Evolutionary conservation across 2,329 filamentous ascomycete species (phyloP), one percentile per base, ranked within the genome.

Genomic region (Ceratocystis huliohia): DNA sequence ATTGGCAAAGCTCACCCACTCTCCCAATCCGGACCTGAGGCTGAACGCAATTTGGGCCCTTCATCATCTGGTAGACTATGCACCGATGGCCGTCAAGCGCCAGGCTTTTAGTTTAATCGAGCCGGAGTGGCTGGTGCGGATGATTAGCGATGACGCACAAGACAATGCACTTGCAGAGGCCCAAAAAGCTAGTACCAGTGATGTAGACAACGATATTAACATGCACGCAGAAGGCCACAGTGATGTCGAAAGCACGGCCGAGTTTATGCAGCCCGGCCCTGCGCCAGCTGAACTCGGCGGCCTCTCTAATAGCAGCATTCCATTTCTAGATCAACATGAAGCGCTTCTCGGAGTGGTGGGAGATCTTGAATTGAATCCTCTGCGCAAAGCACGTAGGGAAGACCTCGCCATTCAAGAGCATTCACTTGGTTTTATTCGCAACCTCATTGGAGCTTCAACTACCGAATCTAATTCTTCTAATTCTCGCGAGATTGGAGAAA

Each of bases 31-130:
- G n/a, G 84, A 86, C 61, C 79, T 97, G 65, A 85, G 91, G 28
- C 80, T 95, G 30, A 91, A 94, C 71, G 91, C 92, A 25, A 77
- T 99, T 1, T 99, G 94, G 93, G 91, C 91, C 5, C 78, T 99
- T 67, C 97, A 97, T 73, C 91, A 97, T 75, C 82, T 96, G 63
- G 87, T 96, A 2, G 82, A 88, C 69, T 25, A 33, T 25, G 86
- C 85, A 25, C 84, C 88, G 5, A 82, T 82, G 20, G 85, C 87
- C 57, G 82, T 87, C 13, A 78, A 89, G 70, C 96, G 94, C 75
- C 87, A 88, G 71, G 82, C 83, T 61, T 77, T 97, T 13, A 85
- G 92, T 63, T 85, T 89, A 72, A 80, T 97, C 3, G 86, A 86
- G 7, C 83, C 89, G 0, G 85, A 84, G 10, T 96, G 91, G 89